A percentile compares a stretch with the other conserved stretches of the same genome.
These are phyloP conservation scores for Pseudogymnoascus destructans DNA, from an alignment of 2,329 filamentous ascomycete genomes.

Conservation along the genomic window DNA sequence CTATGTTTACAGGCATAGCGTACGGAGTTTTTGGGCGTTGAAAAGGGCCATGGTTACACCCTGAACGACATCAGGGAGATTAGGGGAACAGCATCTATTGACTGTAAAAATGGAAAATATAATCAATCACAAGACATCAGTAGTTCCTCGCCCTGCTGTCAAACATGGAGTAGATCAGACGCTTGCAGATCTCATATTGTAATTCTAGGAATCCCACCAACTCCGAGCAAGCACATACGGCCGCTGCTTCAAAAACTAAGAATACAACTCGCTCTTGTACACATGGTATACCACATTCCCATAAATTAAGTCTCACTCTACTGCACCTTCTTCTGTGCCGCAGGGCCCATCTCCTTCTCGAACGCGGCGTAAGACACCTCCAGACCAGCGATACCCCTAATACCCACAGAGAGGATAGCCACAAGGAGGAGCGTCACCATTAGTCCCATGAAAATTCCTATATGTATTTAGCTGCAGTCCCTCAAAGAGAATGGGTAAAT, in stretches of 20 bases:
- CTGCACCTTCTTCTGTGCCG: slow-evolving; percentile 71
- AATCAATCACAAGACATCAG: slow-evolving; percentile 2
- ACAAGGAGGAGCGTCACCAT: slow-evolving; percentile 58
- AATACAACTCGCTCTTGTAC: slow-evolving; percentile 7
- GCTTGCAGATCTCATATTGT: slow-evolving; percentile 6
- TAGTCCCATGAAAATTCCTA: slow-evolving; percentile 82
- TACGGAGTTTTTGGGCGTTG: slow-evolving; percentile 8
- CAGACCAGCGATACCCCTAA: slow-evolving; percentile 64
- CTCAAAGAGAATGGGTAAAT: neutral
- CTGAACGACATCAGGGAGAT: slow-evolving; percentile 1
- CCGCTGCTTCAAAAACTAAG: neutral
- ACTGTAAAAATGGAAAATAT: neutral
- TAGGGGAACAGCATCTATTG: neutral
- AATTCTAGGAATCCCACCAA: slow-evolving; percentile 8
- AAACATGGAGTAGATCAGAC: neutral
- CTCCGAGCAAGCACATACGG: slow-evolving; percentile 6
- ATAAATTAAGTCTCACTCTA: slow-evolving; percentile 16
- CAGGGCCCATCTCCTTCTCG: slow-evolving; percentile 89
- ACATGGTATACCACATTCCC: slow-evolving; percentile 1
- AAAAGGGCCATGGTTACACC: slow-evolving; percentile 1
- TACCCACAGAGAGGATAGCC: slow-evolving; percentile 63
- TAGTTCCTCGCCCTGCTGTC: neutral
- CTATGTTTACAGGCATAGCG: slow-evolving; percentile 6
- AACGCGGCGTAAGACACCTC: slow-evolving; percentile 90
- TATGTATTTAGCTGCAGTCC: slow-evolving; percentile 4